Conservation (phyloP, 495 filamentous ascomycete species). For the Friedmanniomyces simplex region DNA sequence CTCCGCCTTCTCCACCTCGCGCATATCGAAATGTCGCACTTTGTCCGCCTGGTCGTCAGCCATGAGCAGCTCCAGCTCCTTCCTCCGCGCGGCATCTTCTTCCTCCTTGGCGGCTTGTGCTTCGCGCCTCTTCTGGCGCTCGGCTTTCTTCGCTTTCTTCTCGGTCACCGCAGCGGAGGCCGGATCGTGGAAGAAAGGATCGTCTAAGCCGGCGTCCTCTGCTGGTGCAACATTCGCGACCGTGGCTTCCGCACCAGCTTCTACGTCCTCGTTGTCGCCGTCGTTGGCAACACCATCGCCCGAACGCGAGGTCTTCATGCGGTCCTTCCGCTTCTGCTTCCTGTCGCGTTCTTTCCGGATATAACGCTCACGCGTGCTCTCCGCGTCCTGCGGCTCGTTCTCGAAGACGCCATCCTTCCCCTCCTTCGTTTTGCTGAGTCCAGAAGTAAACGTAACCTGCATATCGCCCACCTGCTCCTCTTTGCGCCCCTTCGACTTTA, state of each 20-base stretch:
- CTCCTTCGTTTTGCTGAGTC: constrained; percentile 42
- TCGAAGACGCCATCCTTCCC: constrained; percentile 46
- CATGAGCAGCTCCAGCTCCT: constrained; percentile 82
- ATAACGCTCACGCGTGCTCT: constrained; percentile 87
- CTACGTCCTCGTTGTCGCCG: constrained; percentile 21
- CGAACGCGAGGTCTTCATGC: constrained; percentile 43
- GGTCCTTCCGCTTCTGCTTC: constrained; percentile 66
- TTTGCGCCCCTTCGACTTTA: constrained; percentile 32
- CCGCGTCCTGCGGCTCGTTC: constrained; percentile 61
- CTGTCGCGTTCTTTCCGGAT: constrained; percentile 85
- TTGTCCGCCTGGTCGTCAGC: constrained; percentile 51
- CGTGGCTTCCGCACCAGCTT: background rate
- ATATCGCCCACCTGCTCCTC: constrained; percentile 54
- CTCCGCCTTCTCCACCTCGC: constrained; percentile 72
- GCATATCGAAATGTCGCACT: constrained; percentile 88
- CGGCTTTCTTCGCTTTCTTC: constrained; percentile 54
- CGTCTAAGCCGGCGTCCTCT: constrained; percentile 69
- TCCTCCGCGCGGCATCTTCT: constrained; percentile 44
- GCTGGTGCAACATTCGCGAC: background rate
- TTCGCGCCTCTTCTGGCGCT: constrained; percentile 61
- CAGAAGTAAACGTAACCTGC: constrained; percentile 75
- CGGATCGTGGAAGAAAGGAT: constrained; percentile 78
- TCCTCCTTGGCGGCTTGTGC: constrained; percentile 51
- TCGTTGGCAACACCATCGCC: background rate
- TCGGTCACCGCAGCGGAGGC: constrained; percentile 40